These are phyloP conservation scores for Hypholoma sublateritium DNA, from an alignment of 768 basidiomycete genomes.

Conservation along the genomic window DNA sequence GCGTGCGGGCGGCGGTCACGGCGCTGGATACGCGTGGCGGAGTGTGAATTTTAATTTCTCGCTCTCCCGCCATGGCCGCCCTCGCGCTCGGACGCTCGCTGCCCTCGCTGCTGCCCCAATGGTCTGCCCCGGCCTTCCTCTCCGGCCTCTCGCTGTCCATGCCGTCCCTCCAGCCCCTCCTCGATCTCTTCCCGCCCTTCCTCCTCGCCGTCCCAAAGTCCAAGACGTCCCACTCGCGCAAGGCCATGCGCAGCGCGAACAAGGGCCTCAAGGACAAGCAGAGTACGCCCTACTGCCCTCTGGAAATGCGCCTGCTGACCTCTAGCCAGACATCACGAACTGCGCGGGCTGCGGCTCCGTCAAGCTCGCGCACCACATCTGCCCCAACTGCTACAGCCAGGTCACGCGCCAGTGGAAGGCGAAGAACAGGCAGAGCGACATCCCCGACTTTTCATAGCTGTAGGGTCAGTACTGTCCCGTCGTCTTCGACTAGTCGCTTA, in stretches of 20 bases:
- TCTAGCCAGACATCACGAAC: conserved; percentile 73
- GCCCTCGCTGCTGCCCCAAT: conserved; percentile 20
- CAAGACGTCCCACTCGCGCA: conserved; percentile 89
- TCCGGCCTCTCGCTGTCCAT: conserved; percentile 31
- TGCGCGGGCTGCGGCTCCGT: conserved; percentile 89
- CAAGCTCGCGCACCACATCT: conserved; percentile 88
- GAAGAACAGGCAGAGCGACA: conserved; percentile 31
- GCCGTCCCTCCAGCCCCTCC: conserved; percentile 41
- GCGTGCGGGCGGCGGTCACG: conserved; percentile 7
- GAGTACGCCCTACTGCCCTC: conserved; percentile 48
- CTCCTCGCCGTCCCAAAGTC: conserved; percentile 93
- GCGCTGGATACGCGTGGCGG: conserved; percentile 30
- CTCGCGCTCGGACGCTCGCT: conserved; percentile 23
- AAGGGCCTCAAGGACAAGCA: conserved; percentile 95
- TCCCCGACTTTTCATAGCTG: conserved; percentile 38
- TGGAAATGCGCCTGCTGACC: conserved; percentile 1
- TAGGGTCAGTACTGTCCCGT: neutral
- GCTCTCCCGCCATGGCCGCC: conserved; percentile 31
- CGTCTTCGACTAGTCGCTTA: neutral
- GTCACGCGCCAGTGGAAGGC: conserved; percentile 67
- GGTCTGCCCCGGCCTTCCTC: conserved; percentile 18
- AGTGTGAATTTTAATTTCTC: conserved; percentile 34
- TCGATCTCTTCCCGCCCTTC: conserved; percentile 84
- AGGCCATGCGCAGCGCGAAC: conserved; percentile 92
- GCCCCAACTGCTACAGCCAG: conserved; percentile 75